Evolutionary conservation across 768 basidiomycete genomes (phyloP).

Genomic region (Leccinum arenicola): DNA sequence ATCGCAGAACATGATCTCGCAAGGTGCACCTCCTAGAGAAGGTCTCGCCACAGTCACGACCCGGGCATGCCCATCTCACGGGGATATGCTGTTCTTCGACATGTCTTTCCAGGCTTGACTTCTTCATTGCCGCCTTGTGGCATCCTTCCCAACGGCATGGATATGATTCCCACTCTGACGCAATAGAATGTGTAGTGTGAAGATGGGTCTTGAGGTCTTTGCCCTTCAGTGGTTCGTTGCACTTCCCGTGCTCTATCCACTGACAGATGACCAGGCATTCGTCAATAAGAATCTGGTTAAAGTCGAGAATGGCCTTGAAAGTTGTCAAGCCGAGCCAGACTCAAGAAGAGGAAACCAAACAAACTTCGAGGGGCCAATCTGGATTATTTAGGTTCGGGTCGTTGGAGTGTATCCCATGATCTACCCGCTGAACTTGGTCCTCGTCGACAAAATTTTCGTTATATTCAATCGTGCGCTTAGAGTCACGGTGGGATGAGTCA

Average conservation of each 20-base stretch:
- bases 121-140: neutral
- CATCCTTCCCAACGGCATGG: slow-evolving; percentile 13
- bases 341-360: neutral
- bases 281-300: slow-evolving; percentile 4
- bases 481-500: neutral
- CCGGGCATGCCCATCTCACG: slow-evolving; percentile 10
- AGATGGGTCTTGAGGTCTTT: slow-evolving; percentile 10
- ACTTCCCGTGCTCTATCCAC: slow-evolving; percentile 5
- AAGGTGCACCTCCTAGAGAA: slow-evolving; percentile 1
- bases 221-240: neutral
- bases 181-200: neutral
- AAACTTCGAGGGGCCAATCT: slow-evolving; percentile 2
- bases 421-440: neutral
- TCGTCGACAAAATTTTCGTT: neutral
- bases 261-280: neutral
- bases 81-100: slow-evolving; percentile 10
- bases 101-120: slow-evolving; percentile 11
- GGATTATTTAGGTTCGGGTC: neutral
- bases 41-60: neutral
- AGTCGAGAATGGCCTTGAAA: slow-evolving; percentile 2
- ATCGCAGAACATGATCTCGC: neutral
- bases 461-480: slow-evolving; percentile 1
- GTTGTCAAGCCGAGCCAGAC: neutral
- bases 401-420: slow-evolving; percentile 1
- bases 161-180: neutral